Base-by-base conservation (phyloP, 1,284 basidiomycete species). In the Gymnopus androsaceus region DNA sequence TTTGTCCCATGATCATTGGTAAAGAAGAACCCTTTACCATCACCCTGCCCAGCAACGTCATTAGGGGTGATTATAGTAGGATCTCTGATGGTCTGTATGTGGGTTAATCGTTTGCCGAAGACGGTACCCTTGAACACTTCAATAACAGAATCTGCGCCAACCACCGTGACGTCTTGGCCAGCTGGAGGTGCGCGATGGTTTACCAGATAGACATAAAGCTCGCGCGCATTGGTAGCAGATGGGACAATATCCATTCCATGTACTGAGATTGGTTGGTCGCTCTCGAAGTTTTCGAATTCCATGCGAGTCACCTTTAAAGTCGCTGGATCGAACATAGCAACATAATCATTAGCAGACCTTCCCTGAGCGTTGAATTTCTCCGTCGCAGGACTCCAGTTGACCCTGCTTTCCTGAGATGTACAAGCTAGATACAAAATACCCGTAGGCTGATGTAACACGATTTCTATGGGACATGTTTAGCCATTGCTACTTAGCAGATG, bases 171-270 rank as follows among this genome's bases (percentile, higher is more conserved):
- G 30, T 74, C 64, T 12, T 66, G 67, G 5, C 67, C 69, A 5
- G 70, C 58, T 0, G 80, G 75, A 6, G 75, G 78, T 3, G 67
- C 67, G n/a, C 84, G 81, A 65, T 90, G 87, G 64, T 90, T 90
- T 56, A 89, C 74, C 17, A 88, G 70, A 64, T 88, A 90, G 12
- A 90, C 72, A 58, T 78, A 87, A 3, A 89, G 73, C 36, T 79
- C 68, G 14, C 72, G 68, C 2, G 80, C 71, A 61, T 84, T 72
- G 3, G 72, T 63, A 1, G 69, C 62, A 1, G 84, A 83, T 2
- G 77, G 75, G 3, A 87, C 85, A 19, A 90, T 80, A 56, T 88
- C 88, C 79, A 92, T 83, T 14, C 88, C 89, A 61, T 90, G 88
- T 14, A 85, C 64, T 30, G 82, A 83, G 41, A 37, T 12, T 14